phyloP scores from a whole-genome alignment of 2,329 filamentous ascomycete species.

The Sporothrix schenckii region DNA sequence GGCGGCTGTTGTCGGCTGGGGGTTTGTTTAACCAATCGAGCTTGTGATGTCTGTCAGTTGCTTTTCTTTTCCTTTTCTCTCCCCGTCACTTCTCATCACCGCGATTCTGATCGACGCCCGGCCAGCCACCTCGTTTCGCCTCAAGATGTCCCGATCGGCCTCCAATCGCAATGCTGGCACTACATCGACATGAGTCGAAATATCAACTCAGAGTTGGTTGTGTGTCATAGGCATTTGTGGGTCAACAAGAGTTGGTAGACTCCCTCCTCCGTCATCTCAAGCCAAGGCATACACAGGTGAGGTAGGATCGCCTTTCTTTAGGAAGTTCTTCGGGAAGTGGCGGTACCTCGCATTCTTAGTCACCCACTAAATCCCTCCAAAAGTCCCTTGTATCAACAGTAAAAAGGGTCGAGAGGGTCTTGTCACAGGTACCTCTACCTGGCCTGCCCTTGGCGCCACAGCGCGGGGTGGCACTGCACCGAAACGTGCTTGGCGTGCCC shows the following conservation, averaged over 20 bases:
- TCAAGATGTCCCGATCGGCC: neutral
- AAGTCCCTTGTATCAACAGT: neutral
- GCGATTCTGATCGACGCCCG: neutral
- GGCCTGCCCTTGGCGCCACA: constrained; percentile 5
- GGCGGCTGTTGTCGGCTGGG: neutral
- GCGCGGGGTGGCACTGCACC: constrained; percentile 27
- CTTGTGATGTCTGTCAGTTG: neutral
- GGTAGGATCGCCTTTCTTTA: constrained; percentile 22
- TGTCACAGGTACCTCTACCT: constrained; percentile 2
- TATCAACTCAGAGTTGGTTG: neutral
- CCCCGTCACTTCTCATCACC: neutral
- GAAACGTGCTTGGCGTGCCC: constrained; percentile 22
- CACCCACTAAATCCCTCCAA: neutral
- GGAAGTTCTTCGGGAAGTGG: neutral
- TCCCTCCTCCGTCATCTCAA: constrained; percentile 22
- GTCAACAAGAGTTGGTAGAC: constrained; percentile 5
- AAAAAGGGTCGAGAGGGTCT: neutral
- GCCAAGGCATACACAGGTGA: constrained; percentile 20
- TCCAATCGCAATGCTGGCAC: neutral
- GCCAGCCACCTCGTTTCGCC: constrained; percentile 1
- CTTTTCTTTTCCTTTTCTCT: neutral
- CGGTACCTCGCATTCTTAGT: constrained; percentile 26
- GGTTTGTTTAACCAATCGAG: neutral
- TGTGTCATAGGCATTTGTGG: neutral
- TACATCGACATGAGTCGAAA: constrained; percentile 7